Evolutionary conservation across 2,329 filamentous ascomycete species (phyloP), one percentile per base, ranked within the genome.

Genomic region (Aquanectria penicillioides): DNA sequence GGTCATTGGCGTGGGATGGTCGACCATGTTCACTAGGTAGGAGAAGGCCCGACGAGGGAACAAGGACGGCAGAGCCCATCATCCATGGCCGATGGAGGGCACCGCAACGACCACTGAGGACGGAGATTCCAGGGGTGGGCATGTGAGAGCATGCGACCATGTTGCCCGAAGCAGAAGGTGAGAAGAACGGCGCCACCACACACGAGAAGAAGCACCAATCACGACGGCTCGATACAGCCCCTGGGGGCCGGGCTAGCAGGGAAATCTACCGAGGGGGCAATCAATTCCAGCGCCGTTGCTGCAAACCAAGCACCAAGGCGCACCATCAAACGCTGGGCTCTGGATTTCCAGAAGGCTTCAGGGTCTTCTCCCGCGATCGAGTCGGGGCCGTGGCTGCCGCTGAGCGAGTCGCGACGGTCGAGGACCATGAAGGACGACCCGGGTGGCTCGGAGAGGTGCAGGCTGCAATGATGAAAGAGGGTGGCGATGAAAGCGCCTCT

Each of bases 151-250:
- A 74, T 73, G 69, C 72, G 68, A 75, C 73, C 68, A 66, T 68
- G 55, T 60, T 62, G 61, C 73, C 73, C 65, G 64, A 74, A 75
- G 63, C 55, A 75, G 73, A 75, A 75, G 73, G 73, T 75, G 70
- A 65, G 71, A 68, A 69, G 63, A 57, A 57, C 61, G 64, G 66
- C 70, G 68, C 67, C 72, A 73, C 72, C 70, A 68, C 64, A 64
- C 63, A 63, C 64, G 59, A 64, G 47, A 53, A 61, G 40, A 57
- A 61, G 62, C 70, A 63, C 73, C 73, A 75, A 75, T 75, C 71
- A 75, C 15, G 41, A 22, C 41, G 54, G 26, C 54, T 62, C 64
- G 69, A 71, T 72, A 72, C 50, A 59, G 59, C 63, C 68, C 67
- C 63, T 65, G 50, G 55, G 36, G 33, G 43, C 54, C 62, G 66